phyloP scores from a whole-genome alignment of 2,329 filamentous ascomycete genomes.

The Ceratocystis destructans region DNA sequence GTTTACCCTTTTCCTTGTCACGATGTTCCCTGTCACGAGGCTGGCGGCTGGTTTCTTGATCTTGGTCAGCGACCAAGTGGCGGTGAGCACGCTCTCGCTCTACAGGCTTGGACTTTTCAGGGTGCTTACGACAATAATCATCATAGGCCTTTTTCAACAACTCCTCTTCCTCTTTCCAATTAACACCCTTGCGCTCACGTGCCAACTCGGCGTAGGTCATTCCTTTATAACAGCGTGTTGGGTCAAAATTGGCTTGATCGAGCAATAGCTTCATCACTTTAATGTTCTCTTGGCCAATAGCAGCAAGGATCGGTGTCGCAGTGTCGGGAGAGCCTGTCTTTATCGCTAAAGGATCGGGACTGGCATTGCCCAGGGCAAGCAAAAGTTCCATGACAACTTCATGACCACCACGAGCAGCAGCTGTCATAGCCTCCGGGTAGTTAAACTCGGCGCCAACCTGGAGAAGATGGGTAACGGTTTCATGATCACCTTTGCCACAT shows the following conservation, averaged over 20 bases:
- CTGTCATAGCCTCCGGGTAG: constrained; percentile 78
- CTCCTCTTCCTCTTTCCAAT: constrained; percentile 79
- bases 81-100: constrained; percentile 26
- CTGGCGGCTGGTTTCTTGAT: constrained; percentile 18
- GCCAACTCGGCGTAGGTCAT: constrained; percentile 82
- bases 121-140: constrained; percentile 41
- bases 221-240: constrained; percentile 61
- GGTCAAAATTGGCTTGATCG: constrained; percentile 65
- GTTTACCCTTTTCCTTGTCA: constrained; percentile 7
- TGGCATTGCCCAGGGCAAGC: constrained; percentile 51
- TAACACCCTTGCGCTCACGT: constrained; percentile 64
- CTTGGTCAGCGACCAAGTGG: not conserved
- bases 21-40: constrained; percentile 26
- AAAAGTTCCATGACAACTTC: constrained; percentile 72
- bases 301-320: constrained; percentile 84
- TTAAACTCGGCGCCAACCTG: constrained; percentile 47
- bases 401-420: constrained; percentile 83
- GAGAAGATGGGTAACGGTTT: constrained; percentile 47
- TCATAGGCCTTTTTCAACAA: constrained; percentile 66
- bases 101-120: constrained; percentile 38
- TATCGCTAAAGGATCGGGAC: constrained; percentile 56
- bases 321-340: constrained; percentile 49
- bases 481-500: constrained; percentile 46
- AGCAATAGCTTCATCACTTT: constrained; percentile 72
- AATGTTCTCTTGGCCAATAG: constrained; percentile 78